Evolutionary conservation across 2,329 filamentous ascomycete species (phyloP), one percentile per base, ranked within the genome.

Genomic region (Polytolypa hystricis): DNA sequence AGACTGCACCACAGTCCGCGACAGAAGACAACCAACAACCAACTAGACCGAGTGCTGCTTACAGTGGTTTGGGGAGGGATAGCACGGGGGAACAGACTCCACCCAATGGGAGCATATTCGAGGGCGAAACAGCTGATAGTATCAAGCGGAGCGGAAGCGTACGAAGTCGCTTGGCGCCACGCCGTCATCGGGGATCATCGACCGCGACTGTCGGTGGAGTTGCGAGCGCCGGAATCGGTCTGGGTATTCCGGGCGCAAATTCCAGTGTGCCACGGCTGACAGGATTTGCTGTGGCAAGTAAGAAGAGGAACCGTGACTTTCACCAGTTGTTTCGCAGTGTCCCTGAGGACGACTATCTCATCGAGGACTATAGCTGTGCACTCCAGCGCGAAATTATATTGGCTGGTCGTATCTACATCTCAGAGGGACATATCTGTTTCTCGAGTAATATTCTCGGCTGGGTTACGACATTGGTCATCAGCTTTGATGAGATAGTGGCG

Each of bases 381-480:
- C 61, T 98, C 41, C 91, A 98, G 59, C 78, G 87, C 47, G 93
- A 98, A 55, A 98, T 98, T 42, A 73, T 98, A 23, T 77, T 93
- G 5, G 91, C 95, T 48, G 91, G 91, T 4, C 76, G 91, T 27
- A 71, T 98, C 10, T 98, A 98, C 53, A 84, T 98, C 28, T 96
- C 91, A 0, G 91, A 98, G 62, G 87, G 89, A 8, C 89, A 98
- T 55, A 77, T 98, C 31, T 98, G 91, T 66, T 98, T 98, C 62
- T 95, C 87, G 52, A 96, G 91, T 67, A 98, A 98, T 56, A 98
- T 98, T 47, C 74, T 98, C 31, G 91, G 91, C 37, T 98, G 91
- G 91, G 83, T 93, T 15, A 98, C 91, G 0, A 98, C 91, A 1
- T 68, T 98, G 28, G 89, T 98, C 35, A 94, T 98, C 66, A 93